A percentile compares a stretch with the other conserved stretches of the same genome.
Evolutionary conservation across 1,284 basidiomycete genomes (phyloP).

Genomic region (Boletus albobrunnescens): DNA sequence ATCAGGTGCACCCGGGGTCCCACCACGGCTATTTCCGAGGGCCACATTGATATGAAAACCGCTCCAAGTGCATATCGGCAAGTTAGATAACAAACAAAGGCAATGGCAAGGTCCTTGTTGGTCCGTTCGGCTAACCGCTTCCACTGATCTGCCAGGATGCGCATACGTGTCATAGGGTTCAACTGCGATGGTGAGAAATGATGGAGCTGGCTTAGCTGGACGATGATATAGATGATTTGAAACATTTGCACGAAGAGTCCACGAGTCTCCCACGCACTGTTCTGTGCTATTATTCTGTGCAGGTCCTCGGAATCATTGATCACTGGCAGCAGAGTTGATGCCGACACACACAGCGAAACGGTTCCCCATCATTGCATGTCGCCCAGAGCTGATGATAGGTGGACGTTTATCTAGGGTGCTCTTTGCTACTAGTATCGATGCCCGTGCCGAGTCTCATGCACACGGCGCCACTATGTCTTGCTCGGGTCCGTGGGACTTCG

Average conservation of each 20-base stretch:
- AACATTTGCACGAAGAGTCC: not conserved
- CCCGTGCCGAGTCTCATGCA: too few relatives aligned
- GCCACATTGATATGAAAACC: too few relatives aligned
- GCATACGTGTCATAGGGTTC: slow-evolving; percentile 19
- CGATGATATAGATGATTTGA: slow-evolving; percentile 10
- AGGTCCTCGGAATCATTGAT: slow-evolving; percentile 13
- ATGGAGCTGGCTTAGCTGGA: slow-evolving; percentile 1
- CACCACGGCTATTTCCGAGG: too few relatives aligned
- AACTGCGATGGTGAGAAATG: slow-evolving; percentile 4
- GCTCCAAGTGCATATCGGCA: too few relatives aligned
- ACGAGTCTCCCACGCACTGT: not conserved
- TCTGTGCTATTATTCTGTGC: not conserved
- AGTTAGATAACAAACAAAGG: slow-evolving; percentile 4
- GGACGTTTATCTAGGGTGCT: not conserved
- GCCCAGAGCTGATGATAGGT: not conserved
- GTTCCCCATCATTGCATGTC: slow-evolving; percentile 2
- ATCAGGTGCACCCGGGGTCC: too few relatives aligned
- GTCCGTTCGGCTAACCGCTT: slow-evolving; percentile 1
- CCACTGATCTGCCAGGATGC: not conserved
- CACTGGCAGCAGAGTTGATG: not conserved
- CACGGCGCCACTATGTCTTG: too few relatives aligned
- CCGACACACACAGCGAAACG: not conserved
- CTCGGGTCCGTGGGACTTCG: slow-evolving; percentile 11
- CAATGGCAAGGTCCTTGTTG: not conserved
- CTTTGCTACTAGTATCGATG: too few relatives aligned